Base-by-base conservation (phyloP, 192 early-diverging fungal species). In the Coemansia sp. region DNA sequence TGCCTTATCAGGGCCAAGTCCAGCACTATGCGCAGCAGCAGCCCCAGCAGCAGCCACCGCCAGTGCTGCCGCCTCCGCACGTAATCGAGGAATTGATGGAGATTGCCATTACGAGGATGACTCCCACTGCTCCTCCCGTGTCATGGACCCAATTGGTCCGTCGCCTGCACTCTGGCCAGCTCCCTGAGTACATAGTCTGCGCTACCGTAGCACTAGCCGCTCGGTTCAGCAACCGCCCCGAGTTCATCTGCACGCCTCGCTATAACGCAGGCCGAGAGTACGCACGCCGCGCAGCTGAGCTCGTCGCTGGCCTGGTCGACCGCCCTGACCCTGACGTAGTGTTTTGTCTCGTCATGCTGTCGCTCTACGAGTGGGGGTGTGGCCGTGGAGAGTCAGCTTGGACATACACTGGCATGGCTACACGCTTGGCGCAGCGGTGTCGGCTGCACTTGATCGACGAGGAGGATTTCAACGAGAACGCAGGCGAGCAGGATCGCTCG, bases 321-420 rank as follows among this genome's bases (percentile, higher is more conserved):
- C 73, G 73, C 37, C 80, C 80, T 0, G 80, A 83, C 30, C 75
- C 75, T 11, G 76, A 83, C 61, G 80, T 83, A 1, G 70, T 83
- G 30, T 70, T 72, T 30, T 78, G 75, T 44, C 63, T 83, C 47
- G 69, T 71, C 2, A 72, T 78, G 72, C 73, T 83, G 52, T 77
- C 75, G 53, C 65, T 83, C 52, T 83, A 78, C 59, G 80, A 83
- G 67, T 83, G 76, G 75, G 80, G 75, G 39, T 83, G 80, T 37
- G 80, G 80, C 8, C 75, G 75, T n/a, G 80, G 80, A 63, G 80
- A 83, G 59, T 83, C 80, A 11, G 80, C 80, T 27, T 83, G 80
- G 80, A 74, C 80, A 8, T 83, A 78, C 49, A 78, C 75, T 13
- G 79, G 79, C 3, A 82, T 82, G 74, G 79, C 79, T 18, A 82